Evolutionary conservation across 108 stramenopile genomes (phyloP).

Genomic region (Mediolabrus comicus): DNA sequence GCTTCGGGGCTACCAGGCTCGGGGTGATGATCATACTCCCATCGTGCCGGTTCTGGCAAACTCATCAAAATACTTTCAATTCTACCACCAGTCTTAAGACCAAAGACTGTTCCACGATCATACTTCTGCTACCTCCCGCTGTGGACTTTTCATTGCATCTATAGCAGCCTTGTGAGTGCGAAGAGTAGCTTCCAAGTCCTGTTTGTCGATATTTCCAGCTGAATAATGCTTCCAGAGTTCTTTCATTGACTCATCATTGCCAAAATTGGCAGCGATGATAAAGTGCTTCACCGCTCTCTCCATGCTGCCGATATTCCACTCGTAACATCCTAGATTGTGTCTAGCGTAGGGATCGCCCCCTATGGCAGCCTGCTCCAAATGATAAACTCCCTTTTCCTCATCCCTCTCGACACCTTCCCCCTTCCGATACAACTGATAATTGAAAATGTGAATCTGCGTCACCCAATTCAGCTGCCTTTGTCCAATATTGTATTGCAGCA

Average conservation of each 20-base stretch:
- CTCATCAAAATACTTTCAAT: constrained; percentile 99
- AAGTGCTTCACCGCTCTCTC: neutral
- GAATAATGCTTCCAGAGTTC: too few relatives aligned
- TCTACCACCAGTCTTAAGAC: constrained; percentile 97
- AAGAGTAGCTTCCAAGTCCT: neutral
- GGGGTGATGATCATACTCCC: constrained; percentile 94
- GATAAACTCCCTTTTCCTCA: neutral
- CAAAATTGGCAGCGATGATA: neutral
- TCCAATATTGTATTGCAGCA: too few relatives aligned
- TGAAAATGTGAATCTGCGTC: neutral
- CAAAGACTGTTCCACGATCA: constrained; percentile 98
- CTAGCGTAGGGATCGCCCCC: neutral
- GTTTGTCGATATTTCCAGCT: neutral
- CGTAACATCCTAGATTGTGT: neutral
- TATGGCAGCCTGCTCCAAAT: neutral
- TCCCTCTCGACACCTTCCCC: neutral
- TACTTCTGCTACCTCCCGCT: constrained; percentile 56
- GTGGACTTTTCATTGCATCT: too few relatives aligned
- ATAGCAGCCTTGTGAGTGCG: neutral
- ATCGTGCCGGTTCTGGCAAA: constrained; percentile 95
- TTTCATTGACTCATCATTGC: neutral
- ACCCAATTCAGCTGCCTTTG: neutral
- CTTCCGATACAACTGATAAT: neutral
- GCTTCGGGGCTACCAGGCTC: constrained; percentile 87
- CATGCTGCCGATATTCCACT: neutral